Conservation (phyloP, 306 rosid species). For the Hippophae tibetana region DNA sequence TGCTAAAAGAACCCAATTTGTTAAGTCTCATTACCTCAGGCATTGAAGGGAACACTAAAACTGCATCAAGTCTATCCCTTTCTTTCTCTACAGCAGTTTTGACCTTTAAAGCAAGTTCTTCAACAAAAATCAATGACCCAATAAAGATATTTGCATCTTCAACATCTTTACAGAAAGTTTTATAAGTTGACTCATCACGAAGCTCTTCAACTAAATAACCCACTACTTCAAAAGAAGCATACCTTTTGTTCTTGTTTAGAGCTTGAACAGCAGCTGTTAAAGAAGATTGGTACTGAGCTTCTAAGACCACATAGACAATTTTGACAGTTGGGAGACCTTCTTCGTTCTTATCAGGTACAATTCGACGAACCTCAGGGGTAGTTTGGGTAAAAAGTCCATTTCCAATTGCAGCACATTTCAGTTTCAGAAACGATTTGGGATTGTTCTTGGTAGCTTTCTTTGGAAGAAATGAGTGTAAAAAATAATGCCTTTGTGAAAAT, state of each 20-base stretch:
- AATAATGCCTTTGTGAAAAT: slow-evolving; percentile 52
- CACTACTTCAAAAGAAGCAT: slow-evolving; percentile 72
- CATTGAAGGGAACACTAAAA: slow-evolving; percentile 95
- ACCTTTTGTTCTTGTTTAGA: slow-evolving; percentile 35
- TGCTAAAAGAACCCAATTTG: slow-evolving; percentile 81
- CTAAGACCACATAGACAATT: slow-evolving; percentile 81
- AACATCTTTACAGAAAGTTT: slow-evolving; percentile 64
- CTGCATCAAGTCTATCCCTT: slow-evolving; percentile 87
- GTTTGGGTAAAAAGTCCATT: slow-evolving; percentile 96
- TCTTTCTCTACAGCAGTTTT: slow-evolving; percentile 82
- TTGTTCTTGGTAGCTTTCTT: slow-evolving; percentile 31
- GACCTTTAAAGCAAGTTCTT: slow-evolving; percentile 84
- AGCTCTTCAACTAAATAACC: slow-evolving; percentile 97
- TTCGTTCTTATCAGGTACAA: slow-evolving; percentile 52
- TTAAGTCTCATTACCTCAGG: slow-evolving; percentile 96
- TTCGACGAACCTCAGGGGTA: slow-evolving; percentile 77
- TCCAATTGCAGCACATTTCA: slow-evolving; percentile 76
- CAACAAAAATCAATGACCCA: slow-evolving; percentile 88
- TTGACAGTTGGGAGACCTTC: slow-evolving; percentile 63
- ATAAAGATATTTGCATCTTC: slow-evolving; percentile 86
- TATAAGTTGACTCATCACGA: slow-evolving; percentile 41
- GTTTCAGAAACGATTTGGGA: slow-evolving; percentile 35
- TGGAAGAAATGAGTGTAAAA: slow-evolving; percentile 87
- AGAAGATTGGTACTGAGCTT: slow-evolving; percentile 95
- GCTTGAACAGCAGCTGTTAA: slow-evolving; percentile 69